Conservation (phyloP, 495 filamentous ascomycete species). For the Rostrohypoxylon terebratum region DNA sequence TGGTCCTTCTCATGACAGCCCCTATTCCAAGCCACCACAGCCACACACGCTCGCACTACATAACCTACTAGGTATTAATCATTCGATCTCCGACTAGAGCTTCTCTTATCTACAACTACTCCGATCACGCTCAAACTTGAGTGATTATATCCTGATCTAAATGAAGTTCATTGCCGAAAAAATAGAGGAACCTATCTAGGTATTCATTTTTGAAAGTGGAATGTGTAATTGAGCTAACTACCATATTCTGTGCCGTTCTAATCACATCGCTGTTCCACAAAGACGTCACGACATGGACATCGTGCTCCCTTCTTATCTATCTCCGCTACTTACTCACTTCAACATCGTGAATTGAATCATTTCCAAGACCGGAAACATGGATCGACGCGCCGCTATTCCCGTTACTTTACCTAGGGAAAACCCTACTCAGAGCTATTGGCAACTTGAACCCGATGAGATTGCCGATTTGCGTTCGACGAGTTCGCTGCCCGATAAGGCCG, state of each 20-base stretch:
- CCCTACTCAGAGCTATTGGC: conserved; percentile 79
- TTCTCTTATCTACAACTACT: conserved; percentile 29
- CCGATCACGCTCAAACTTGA: conserved; percentile 7
- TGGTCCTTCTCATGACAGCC: neutral
- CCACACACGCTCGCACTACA: conserved; percentile 14
- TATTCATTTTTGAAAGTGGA: neutral
- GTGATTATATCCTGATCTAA: conserved; percentile 28
- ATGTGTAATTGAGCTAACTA: neutral
- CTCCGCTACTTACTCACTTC: neutral
- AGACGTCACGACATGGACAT: conserved; percentile 3
- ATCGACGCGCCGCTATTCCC: conserved; percentile 57
- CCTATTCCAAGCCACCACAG: conserved; percentile 36
- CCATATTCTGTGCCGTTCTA: neutral
- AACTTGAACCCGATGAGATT: conserved; percentile 69
- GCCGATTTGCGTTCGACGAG: conserved; percentile 64
- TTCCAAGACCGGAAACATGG: conserved; percentile 49
- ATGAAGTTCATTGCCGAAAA: neutral
- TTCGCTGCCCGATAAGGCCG: conserved; percentile 59
- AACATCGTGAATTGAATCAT: neutral
- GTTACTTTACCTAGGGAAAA: conserved; percentile 64
- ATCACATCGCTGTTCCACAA: neutral
- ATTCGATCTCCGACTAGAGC: conserved; percentile 17
- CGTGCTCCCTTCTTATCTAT: conserved; percentile 2
- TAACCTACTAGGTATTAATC: too few relatives aligned
- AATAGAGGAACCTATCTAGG: neutral